Conservation (phyloP, 768 basidiomycete species). For the Pleurotus pulmonarius region DNA sequence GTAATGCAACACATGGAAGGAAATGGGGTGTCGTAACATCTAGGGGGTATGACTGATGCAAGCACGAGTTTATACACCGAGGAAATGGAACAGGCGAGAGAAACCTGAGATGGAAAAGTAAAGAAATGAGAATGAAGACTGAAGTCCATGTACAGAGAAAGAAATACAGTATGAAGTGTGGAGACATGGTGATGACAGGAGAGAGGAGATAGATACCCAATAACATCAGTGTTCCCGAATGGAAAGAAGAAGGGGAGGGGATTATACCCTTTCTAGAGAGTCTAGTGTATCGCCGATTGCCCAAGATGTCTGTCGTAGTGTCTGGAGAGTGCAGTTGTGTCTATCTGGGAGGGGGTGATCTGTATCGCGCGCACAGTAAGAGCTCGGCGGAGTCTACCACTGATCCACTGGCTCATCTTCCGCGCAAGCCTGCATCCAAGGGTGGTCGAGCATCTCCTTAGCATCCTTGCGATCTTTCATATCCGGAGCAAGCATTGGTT, state of each 20-base stretch:
- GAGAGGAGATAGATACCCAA: conserved; percentile 6
- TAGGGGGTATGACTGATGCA: conserved; percentile 6
- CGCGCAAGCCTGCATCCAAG: conserved; percentile 51
- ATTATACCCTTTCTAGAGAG: conserved; percentile 3
- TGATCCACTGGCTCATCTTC: conserved; percentile 11
- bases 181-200: background rate
- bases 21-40: background rate
- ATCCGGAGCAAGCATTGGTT: conserved; percentile 74
- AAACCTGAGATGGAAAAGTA: background rate
- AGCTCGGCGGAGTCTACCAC: background rate
- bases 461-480: conserved; percentile 67
- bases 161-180: background rate
- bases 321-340: background rate
- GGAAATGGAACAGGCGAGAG: background rate
- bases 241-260: background rate
- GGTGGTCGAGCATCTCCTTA: conserved; percentile 67
- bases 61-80: background rate
- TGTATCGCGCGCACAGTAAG: background rate
- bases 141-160: background rate
- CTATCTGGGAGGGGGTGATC: background rate
- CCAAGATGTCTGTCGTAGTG: background rate
- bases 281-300: background rate
- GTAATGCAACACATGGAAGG: background rate
- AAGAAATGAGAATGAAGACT: background rate
- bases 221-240: conserved; percentile 5